Conservation (phyloP, 495 filamentous ascomycete species). For the Astrothelium macrocarpum region DNA sequence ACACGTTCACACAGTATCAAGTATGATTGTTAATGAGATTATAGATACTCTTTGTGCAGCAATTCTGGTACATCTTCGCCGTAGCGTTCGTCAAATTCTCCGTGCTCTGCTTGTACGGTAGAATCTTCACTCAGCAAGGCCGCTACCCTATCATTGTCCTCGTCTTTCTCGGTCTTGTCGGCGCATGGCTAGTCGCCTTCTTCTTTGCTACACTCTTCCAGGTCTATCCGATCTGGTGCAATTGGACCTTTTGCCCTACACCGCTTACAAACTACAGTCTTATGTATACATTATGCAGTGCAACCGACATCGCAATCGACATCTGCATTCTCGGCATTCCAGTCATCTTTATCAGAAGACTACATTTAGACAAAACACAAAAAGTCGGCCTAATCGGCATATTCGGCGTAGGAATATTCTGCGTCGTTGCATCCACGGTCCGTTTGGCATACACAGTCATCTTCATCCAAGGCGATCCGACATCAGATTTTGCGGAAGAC, state of each 20-base stretch:
- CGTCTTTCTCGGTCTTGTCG: constrained; percentile 3
- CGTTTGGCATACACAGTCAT: constrained; percentile 1
- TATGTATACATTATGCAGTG: constrained; percentile 1
- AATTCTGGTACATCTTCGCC: constrained; percentile 4
- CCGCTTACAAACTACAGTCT: background rate
- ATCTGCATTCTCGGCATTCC: background rate
- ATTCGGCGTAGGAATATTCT: background rate
- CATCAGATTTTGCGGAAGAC: background rate
- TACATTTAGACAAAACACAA: background rate
- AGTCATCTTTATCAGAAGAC: background rate
- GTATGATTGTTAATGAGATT: background rate
- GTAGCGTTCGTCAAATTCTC: constrained; percentile 2
- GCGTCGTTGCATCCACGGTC: constrained; percentile 1
- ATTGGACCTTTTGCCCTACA: background rate
- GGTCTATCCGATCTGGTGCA: constrained; percentile 1
- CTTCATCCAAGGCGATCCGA: background rate
- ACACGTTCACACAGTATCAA: background rate
- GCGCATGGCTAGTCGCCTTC: background rate
- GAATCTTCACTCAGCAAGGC: constrained; percentile 3
- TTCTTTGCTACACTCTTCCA: constrained; percentile 3
- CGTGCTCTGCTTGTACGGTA: background rate
- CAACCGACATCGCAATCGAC: background rate
- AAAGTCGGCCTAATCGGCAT: background rate
- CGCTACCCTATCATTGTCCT: background rate
- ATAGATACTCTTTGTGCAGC: constrained; percentile 1